A percentile compares a stretch with the other conserved stretches of the same genome.
Evolutionary conservation across 768 basidiomycete species (phyloP).

Genomic region (Hydnomerulius pinastri): DNA sequence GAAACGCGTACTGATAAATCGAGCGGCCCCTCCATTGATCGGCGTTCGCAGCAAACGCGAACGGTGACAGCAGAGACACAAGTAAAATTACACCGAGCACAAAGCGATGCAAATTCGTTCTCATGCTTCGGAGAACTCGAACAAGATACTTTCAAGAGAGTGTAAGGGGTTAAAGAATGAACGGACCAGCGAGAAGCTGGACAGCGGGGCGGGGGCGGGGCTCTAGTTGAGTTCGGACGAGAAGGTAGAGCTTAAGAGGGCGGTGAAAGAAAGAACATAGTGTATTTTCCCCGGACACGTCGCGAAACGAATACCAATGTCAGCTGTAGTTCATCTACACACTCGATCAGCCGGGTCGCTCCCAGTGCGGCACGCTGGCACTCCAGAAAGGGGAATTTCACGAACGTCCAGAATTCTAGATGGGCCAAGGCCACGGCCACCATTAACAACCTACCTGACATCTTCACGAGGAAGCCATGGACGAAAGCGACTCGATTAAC

Average conservation of each 20-base stretch:
- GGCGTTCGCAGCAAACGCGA: conserved; percentile 58
- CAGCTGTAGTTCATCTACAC: no score
- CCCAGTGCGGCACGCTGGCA: neutral
- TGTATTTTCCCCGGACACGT: neutral
- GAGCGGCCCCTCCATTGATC: conserved; percentile 77
- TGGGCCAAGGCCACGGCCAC: no score
- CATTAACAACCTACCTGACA: no score
- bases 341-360: neutral
- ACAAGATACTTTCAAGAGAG: no score
- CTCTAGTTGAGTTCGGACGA: no score
- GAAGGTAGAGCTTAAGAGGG: neutral
- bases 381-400: neutral
- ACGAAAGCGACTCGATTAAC: no score
- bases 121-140: no score
- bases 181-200: neutral
- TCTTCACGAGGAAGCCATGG: no score
- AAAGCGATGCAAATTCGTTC: conserved; percentile 4
- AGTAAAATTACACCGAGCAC: conserved; percentile 19
- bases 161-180: conserved; percentile 14
- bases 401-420: no score
- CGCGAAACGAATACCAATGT: neutral
- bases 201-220: neutral
- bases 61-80: conserved; percentile 27
- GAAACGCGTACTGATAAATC: conserved; percentile 67
- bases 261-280: neutral